phyloP scores from a whole-genome alignment of 805 yeast genomes.

The Lipomyces lipofer region DNA sequence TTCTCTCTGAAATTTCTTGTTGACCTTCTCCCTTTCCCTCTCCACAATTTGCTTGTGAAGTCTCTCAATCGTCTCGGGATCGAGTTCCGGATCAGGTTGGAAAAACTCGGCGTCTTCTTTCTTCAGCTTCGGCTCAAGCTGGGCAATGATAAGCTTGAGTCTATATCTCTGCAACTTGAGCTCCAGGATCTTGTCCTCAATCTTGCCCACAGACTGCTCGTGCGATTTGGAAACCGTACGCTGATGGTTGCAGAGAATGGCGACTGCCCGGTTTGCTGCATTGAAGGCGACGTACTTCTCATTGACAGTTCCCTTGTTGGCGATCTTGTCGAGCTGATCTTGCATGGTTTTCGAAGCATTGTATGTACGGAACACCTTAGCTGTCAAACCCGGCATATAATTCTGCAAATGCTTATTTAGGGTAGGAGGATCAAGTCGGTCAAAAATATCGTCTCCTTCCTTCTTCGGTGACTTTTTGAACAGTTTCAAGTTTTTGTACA shows the following conservation, averaged over 20 bases:
- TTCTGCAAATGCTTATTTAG: constrained; percentile 84
- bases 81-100: constrained; percentile 64
- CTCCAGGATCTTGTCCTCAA: constrained; percentile 74
- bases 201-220: constrained; percentile 75
- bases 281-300: constrained; percentile 86
- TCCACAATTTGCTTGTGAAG: constrained; percentile 59
- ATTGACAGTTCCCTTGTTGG: constrained; percentile 82
- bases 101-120: constrained; percentile 60
- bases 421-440: constrained; percentile 78
- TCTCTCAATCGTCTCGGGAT: constrained; percentile 60
- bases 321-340: constrained; percentile 80
- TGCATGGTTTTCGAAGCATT: constrained; percentile 97
- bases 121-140: constrained; percentile 55
- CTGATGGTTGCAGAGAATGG: constrained; percentile 95
- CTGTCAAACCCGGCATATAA: constrained; percentile 91
- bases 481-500: constrained; percentile 80
- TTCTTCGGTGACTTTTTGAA: constrained; percentile 87
- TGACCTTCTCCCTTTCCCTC: constrained; percentile 63
- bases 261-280: constrained; percentile 95
- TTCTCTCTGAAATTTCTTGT: constrained; percentile 69
- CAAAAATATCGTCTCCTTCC: constrained; percentile 91
- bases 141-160: constrained; percentile 66
- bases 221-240: constrained; percentile 86
- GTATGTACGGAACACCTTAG: constrained; percentile 95
- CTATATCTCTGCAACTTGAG: constrained; percentile 82